phyloP scores from a whole-genome alignment of 2,329 filamentous ascomycete genomes.

The Ascochyta koolunga region DNA sequence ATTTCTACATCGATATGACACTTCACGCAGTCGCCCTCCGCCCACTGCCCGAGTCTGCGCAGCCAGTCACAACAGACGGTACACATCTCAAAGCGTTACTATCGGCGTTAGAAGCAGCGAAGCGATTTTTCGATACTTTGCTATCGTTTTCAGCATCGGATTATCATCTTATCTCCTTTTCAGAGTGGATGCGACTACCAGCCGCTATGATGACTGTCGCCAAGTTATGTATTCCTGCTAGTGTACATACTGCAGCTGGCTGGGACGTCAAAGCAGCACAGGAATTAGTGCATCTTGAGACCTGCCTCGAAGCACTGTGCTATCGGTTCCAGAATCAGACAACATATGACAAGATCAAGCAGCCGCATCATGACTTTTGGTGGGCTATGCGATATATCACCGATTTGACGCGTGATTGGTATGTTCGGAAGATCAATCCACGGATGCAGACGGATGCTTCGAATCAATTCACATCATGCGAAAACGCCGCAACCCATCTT shows the following conservation, averaged over 20 bases:
- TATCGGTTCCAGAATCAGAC: constrained; percentile 41
- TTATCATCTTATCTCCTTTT: constrained; percentile 40
- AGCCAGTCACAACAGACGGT: constrained; percentile 4
- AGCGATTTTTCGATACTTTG: constrained; percentile 71
- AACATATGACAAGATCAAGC: constrained; percentile 32
- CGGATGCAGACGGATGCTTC: background rate
- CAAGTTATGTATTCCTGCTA: constrained; percentile 37
- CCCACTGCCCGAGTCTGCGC: background rate
- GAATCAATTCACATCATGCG: background rate
- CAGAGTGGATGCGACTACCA: constrained; percentile 44
- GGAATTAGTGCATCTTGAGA: constrained; percentile 38
- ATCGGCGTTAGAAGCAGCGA: constrained; percentile 64
- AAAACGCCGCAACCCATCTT: background rate
- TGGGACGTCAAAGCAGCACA: constrained; percentile 44
- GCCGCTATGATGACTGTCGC: constrained; percentile 37
- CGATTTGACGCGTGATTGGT: constrained; percentile 39
- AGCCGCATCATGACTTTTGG: constrained; percentile 40
- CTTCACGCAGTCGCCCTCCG: constrained; percentile 38
- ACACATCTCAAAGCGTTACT: constrained; percentile 33
- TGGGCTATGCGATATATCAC: constrained; percentile 38
- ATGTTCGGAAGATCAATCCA: constrained; percentile 31
- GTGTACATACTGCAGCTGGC: constrained; percentile 26
- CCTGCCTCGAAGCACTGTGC: constrained; percentile 42
- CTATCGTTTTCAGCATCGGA: constrained; percentile 70
- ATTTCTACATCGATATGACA: constrained; percentile 35